Base-by-base conservation (phyloP, 192 early-diverging fungal species). In the Lunasporangiospora selenospora region DNA sequence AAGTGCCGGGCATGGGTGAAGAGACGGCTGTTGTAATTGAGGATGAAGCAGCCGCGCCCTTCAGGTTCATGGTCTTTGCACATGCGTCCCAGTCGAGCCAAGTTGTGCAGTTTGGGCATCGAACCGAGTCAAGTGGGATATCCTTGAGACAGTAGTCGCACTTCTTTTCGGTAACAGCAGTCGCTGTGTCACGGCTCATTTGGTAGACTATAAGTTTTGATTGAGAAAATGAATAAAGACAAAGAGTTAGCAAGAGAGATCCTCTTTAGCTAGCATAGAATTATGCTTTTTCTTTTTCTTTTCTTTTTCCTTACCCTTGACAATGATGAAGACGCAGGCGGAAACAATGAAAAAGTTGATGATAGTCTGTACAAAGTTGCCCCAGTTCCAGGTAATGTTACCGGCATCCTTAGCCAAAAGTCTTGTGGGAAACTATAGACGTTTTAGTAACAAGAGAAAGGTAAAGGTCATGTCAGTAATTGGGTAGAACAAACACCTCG, bases 261-360 rank as follows among this genome's bases (percentile, higher is more conserved):
- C 1, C n/a, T n/a, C n/a, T n/a, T n/a, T n/a, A n/a, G n/a, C n/a
- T n/a, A n/a, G n/a, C n/a, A n/a, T n/a, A n/a, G 27, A 26, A 12
- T 31, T 4, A 0, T 31, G 15, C 46, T 37, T 38, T 19, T 30
- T 24, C 12, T 44, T 18, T 53, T 32, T 24, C 38, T 42, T 6
- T 61, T 15, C 8, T 44, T 18, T 11, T 3, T 32, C 21, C 39
- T 18, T 60, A 75, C 69, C 44, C 61, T 88, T 88, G 12, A 89
- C 80, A 19, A 90, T 77, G 30, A 88, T 42, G 65, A 85, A 90
- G 56, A 90, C 67, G 43, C 78, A 77, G 49, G 71, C 43, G 34
- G 79, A 58, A 41, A 89, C 76, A 36, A 90, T 79, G 58, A 90
- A 53, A 39, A 90, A 89, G 75, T 87, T 90, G 77, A 90, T 75